These are phyloP conservation scores for Thinopyrum elongatum DNA, from an alignment of 176 grass and related monocot genomes.

Conservation along the genomic window DNA sequence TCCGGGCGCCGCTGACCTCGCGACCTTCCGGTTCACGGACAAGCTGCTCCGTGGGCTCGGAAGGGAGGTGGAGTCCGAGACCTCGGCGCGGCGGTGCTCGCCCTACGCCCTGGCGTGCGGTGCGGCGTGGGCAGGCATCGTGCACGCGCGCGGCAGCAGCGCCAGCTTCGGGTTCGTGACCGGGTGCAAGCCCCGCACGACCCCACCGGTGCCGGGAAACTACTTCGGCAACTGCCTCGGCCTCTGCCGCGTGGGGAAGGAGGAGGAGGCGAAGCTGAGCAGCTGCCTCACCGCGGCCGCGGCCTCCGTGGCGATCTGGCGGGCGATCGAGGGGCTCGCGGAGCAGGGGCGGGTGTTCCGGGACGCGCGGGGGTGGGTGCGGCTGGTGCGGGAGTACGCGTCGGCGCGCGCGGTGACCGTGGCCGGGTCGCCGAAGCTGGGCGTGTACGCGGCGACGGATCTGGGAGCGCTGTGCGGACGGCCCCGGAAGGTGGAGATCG, in stretches of 20 bases:
- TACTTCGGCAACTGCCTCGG: constrained; percentile 90
- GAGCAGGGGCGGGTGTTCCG: constrained; percentile 40
- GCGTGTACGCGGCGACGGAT: constrained; percentile 58
- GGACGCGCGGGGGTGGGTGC: constrained; percentile 58
- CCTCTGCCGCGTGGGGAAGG: constrained; percentile 46
- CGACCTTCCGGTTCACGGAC: constrained; percentile 48
- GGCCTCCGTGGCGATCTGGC: constrained; percentile 52
- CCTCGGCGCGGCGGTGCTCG: constrained; percentile 46
- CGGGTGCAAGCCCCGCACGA: constrained; percentile 53
- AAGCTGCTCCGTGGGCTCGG: constrained; percentile 10
- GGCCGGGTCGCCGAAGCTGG: constrained; percentile 67
- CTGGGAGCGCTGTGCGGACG: constrained; percentile 43
- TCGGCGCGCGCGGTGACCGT: constrained; percentile 63
- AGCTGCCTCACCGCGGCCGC: constrained; percentile 14
- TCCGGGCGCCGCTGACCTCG: neutral
- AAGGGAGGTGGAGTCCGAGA: neutral
- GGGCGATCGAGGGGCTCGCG: constrained; percentile 47
- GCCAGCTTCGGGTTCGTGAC: constrained; percentile 59
- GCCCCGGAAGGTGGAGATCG: constrained; percentile 68
- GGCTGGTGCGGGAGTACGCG: constrained; percentile 44
- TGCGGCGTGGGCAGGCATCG: constrained; percentile 67
- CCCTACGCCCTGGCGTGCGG: constrained; percentile 68
- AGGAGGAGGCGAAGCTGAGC: neutral
- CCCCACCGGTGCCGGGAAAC: constrained; percentile 37
- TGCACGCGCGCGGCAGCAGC: constrained; percentile 20